Evolutionary conservation across 345 rosid species (phyloP).

Genomic region (Isatis tinctoria): DNA sequence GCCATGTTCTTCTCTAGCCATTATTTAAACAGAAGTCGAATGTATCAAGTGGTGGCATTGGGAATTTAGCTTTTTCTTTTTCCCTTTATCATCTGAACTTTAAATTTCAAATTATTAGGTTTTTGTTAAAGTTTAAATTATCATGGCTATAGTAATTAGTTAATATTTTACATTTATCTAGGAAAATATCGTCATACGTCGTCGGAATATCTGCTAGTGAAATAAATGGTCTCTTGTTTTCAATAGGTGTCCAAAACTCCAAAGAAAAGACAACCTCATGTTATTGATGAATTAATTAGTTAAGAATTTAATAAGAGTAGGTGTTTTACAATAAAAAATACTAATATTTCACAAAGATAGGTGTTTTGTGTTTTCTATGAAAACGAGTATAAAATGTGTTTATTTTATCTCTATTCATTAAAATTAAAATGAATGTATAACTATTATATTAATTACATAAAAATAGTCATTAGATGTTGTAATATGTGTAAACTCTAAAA

Average conservation of each 20-base stretch:
- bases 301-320: too few species aligned
- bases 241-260: background rate
- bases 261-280: background rate
- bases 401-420: too few species aligned
- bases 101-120: background rate
- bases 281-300: background rate
- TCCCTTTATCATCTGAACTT: background rate
- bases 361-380: too few species aligned
- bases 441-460: too few species aligned
- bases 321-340: too few species aligned
- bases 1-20: conserved; percentile 32
- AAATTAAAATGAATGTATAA: too few species aligned
- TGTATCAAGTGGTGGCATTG: conserved; percentile 1
- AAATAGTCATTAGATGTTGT: too few species aligned
- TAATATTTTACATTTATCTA: background rate
- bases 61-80: conserved; percentile 9
- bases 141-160: background rate
- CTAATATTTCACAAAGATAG: too few species aligned
- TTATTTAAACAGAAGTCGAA: conserved; percentile 29
- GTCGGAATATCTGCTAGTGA: background rate
- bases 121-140: background rate
- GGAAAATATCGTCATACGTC: conserved; percentile 13
- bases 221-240: background rate
- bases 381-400: too few species aligned
- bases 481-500: too few species aligned